A percentile compares a stretch with the other conserved stretches of the same genome.
These are phyloP conservation scores for Lasiodiplodia gonubiensis DNA, from an alignment of 2,329 filamentous ascomycete species.

Conservation along the genomic window DNA sequence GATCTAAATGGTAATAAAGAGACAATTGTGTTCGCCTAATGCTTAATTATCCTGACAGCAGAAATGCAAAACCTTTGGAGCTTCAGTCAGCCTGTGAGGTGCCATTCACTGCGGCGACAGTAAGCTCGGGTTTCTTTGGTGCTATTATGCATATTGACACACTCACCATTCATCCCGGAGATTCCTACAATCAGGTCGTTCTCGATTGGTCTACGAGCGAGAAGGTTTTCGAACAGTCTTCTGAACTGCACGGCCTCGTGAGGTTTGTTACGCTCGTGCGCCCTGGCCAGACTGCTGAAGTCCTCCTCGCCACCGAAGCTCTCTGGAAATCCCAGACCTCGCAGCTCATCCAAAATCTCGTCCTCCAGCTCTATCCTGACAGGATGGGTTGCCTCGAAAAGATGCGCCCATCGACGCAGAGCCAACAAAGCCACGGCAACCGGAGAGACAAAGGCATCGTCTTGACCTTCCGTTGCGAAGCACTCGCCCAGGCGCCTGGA, in stretches of 20 bases:
- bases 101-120: no score
- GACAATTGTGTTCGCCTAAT: no score
- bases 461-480: neutral
- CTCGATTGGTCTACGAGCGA: neutral
- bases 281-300: neutral
- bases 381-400: neutral
- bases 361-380: neutral
- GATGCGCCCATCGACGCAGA: neutral
- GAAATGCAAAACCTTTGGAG: no score
- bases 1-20: no score
- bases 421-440: conserved; percentile 18
- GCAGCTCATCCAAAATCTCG: neutral
- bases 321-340: neutral
- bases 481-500: neutral
- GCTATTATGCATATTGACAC: neutral
- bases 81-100: no score
- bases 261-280: neutral
- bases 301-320: conserved; percentile 1
- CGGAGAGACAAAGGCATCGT: neutral
- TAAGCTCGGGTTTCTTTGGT: no score
- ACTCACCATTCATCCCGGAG: neutral
- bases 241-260: neutral
- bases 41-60: no score
- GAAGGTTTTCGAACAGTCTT: neutral
- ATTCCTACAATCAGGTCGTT: neutral